These are phyloP conservation scores for Colletotrichum kahawae DNA, from an alignment of 2,329 filamentous ascomycete genomes.

Conservation along the genomic window DNA sequence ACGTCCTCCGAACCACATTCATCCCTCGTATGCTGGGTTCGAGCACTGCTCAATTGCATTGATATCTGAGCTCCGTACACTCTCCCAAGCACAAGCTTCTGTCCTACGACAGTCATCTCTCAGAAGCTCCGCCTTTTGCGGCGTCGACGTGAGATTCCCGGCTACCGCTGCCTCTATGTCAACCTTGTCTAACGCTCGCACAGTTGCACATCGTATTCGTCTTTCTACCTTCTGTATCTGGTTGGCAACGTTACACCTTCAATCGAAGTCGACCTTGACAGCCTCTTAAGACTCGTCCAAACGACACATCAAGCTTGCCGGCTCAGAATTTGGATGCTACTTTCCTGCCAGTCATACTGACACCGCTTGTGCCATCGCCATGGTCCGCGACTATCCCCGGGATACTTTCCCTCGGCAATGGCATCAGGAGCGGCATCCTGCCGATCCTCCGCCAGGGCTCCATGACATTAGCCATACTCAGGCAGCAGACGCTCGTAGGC, in stretches of 20 bases:
- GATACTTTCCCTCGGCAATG: conserved; percentile 42
- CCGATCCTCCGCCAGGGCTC: conserved; percentile 20
- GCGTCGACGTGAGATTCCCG: not conserved
- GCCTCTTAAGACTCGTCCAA: not conserved
- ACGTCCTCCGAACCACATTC: not conserved
- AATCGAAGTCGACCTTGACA: not conserved
- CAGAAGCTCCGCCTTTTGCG: not conserved
- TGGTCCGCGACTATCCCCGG: conserved; percentile 48
- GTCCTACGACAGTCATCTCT: not conserved
- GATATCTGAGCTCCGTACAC: conserved; percentile 1
- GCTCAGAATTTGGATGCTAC: not conserved
- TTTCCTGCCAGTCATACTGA: not conserved
- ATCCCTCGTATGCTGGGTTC: not conserved
- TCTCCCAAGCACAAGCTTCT: not conserved
- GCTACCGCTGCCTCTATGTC: not conserved
- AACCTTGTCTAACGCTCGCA: conserved; percentile 5
- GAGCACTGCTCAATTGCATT: not conserved
- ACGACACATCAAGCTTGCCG: not conserved
- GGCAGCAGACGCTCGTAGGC: conserved; percentile 17
- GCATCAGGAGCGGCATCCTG: conserved; percentile 30
- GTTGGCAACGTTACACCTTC: not conserved
- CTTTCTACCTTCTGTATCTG: not conserved
- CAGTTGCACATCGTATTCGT: conserved; percentile 19
- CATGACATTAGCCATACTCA: conserved; percentile 21
- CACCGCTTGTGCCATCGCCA: conserved; percentile 24